Evolutionary conservation across 1,139 yeast genomes (phyloP), one percentile per base, ranked within the genome.

Genomic region (Candida smagusa): DNA sequence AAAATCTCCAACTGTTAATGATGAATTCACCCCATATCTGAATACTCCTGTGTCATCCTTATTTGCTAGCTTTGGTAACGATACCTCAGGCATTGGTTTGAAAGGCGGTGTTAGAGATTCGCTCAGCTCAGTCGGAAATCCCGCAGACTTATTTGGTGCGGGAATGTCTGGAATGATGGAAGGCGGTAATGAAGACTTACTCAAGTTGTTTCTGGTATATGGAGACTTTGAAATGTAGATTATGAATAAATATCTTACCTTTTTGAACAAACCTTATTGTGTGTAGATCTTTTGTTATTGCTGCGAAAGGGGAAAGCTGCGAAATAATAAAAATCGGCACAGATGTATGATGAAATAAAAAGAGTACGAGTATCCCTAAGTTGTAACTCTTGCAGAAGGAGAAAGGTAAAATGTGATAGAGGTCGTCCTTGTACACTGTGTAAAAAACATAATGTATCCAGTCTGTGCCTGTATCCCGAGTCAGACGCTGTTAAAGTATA

Each of bases 191-290:
- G 72, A 66, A 27, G 75, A 70, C 40, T 53, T 70, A 22, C 45
- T 68, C 35, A 60, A 59, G 46, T 51, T 69, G 33, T 67, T 68
- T 41, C 68, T 65, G 41, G 52, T 66, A 22, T 68, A 65, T 46
- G 72, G 68, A 4, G 70, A 67, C 35, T 47, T 61, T 22, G 65
- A 61, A 28, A 44, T 33, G 21, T 25, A 12, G 29, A 27, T 9
- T 9, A 9, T 23, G 26, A 44, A 43, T 35, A 16, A 16, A 16
- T 16, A 16, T 4, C 19, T 16, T 4, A 4, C 5, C 19, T 5
- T 16, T 16, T 16, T 16, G 3, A 16, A 16, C 19, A 5, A n/a
- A 16, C 19, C 19, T 5, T 5, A 16, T 16, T 16, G 19, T 16
- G 19, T 16, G 19, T 16, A 16, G 19, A 16, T 16, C 19, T 16